phyloP scores from a whole-genome alignment of 2,329 filamentous ascomycete species.

The Monosporascus sp. region DNA sequence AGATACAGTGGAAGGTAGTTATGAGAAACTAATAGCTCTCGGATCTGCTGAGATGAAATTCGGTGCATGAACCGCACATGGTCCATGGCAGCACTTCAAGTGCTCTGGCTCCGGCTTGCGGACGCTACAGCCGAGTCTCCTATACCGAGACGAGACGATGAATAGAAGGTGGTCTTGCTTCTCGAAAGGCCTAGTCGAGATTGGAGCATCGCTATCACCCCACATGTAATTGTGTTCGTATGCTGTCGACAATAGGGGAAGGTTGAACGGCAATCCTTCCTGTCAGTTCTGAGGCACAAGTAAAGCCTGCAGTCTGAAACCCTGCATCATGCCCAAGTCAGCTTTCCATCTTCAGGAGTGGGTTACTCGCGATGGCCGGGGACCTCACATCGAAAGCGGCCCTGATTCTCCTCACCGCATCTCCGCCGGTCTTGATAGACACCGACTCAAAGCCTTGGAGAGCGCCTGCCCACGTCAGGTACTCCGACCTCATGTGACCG shows the following conservation, averaged over 20 bases:
- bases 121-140: no score
- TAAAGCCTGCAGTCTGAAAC: slow-evolving; percentile 11
- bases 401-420: slow-evolving; percentile 8
- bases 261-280: neutral
- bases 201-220: neutral
- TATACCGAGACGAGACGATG: no score
- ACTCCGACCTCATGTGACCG: slow-evolving; percentile 12
- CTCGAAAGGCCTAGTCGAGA: no score
- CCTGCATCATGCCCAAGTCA: slow-evolving; percentile 7
- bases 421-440: slow-evolving; percentile 5
- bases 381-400: slow-evolving; percentile 21
- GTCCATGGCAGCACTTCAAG: no score
- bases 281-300: slow-evolving; percentile 2
- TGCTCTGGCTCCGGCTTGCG: no score
- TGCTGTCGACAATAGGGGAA: neutral
- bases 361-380: neutral
- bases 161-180: no score
- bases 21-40: no score
- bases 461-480: slow-evolving; percentile 15
- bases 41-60: no score
- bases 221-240: neutral
- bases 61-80: no score
- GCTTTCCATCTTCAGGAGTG: neutral
- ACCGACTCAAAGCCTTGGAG: slow-evolving; percentile 2
- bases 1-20: no score